Base-by-base conservation (phyloP, 768 basidiomycete species). In the Mycena vulgaris region DNA sequence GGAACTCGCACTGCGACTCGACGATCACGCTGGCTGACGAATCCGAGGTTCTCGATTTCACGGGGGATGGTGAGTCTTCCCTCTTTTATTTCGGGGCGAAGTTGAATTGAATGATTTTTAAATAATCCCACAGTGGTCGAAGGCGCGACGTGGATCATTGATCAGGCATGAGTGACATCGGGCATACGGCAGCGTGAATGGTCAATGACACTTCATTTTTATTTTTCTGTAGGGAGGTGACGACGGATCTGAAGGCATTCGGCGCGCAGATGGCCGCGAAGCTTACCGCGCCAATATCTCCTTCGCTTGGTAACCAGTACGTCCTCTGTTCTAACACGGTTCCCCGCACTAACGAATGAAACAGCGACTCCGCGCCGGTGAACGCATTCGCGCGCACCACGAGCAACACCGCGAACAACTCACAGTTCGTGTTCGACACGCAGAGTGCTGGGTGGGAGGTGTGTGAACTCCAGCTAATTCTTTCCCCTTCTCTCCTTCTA, bases 351-450 rank as follows among this genome's bases (percentile, higher is more conserved):
- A 7, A 14, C 14, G 35, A 2, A 53, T 37, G 16, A 10, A 35
- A 45, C 66, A 84, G 83, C 71, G 84, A 85, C 65, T 74, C 81
- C 23, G 77, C 80, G 0, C 84, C 84, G 30, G 83, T 83, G 49
- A 85, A 85, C 74, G 74, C 75, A 25, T 85, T 85, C 74, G 80
- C 84, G 10, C 80, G 82, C 6, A 76, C 71, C 37, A 80, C 78
- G 13, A 81, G 77, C 27, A 33, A 67, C 2, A 74, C 75, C 11
- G 53, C 69, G 10, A 66, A 73, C 35, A 66, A 73, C 53, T 74
- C 78, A 5, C 81, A 83, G 60, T 85, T 79, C 76, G 80, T 82
- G 0, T 85, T 81, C 48, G 77, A 81, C 59, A 77, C 75, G 0
- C 77, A 80, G 66, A 74, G 73, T 28, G 71, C 69, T 2, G 78